Conservation (phyloP, 495 filamentous ascomycete genomes). For the Podospora fimiseda region DNA sequence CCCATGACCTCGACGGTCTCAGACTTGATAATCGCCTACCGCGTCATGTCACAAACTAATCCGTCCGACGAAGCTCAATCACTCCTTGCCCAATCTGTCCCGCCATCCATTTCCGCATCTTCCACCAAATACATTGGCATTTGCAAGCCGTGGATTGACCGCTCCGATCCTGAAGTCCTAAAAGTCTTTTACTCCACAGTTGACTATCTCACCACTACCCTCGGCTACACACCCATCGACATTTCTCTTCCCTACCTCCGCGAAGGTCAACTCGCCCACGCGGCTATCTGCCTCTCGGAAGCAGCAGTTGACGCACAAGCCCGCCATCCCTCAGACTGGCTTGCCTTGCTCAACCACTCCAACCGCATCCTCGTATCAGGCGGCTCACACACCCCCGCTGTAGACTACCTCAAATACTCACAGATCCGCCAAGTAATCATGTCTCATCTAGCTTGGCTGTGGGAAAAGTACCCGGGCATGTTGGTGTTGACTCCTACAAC, state of each 20-base stretch:
- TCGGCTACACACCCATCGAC: conserved; percentile 62
- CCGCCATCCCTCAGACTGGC: conserved; percentile 18
- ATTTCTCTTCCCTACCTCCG: conserved; percentile 71
- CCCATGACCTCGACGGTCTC: conserved; percentile 71
- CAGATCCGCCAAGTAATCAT: conserved; percentile 72
- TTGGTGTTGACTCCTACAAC: conserved; percentile 75
- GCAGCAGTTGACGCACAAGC: conserved; percentile 38
- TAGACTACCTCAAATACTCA: conserved; percentile 68
- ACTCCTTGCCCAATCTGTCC: conserved; percentile 34
- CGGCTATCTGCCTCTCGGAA: conserved; percentile 72
- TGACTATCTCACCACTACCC: conserved; percentile 49
- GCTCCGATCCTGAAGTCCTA: conserved; percentile 57
- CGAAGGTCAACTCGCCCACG: conserved; percentile 71
- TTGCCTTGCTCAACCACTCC: conserved; percentile 51
- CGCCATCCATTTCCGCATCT: conserved; percentile 34
- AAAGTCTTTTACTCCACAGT: conserved; percentile 55
- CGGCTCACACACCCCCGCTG: conserved; percentile 54
- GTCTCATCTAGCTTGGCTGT: conserved; percentile 73
- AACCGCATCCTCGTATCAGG: conserved; percentile 69
- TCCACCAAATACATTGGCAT: conserved; percentile 62
- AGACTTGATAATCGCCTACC: conserved; percentile 79
- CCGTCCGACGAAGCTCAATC: conserved; percentile 38
- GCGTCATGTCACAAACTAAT: conserved; percentile 65
- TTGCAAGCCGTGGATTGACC: conserved; percentile 67
- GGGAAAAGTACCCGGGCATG: conserved; percentile 63